A percentile compares a stretch with the other conserved stretches of the same genome.
Evolutionary conservation across 805 yeast species (phyloP).

Genomic region (Lachancea sp.): DNA sequence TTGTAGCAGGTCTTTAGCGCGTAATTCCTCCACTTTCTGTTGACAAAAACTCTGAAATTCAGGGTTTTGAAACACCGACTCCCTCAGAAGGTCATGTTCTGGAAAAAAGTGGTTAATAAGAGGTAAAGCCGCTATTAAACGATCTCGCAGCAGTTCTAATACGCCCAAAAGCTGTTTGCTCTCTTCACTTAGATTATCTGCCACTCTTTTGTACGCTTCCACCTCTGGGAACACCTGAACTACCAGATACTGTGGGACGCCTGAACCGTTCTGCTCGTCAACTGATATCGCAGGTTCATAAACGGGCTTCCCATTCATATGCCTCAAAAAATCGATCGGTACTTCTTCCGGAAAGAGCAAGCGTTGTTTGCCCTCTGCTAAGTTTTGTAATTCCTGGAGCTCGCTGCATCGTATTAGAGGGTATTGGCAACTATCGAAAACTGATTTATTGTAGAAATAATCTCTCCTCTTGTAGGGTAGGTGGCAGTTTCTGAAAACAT

Average conservation of each 20-base stretch:
- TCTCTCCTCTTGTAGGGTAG: constrained; percentile 27
- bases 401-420: constrained; percentile 2
- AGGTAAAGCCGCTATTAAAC: constrained; percentile 25
- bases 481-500: constrained; percentile 29
- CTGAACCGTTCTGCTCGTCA: constrained; percentile 23
- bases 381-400: constrained; percentile 2
- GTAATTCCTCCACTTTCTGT: constrained; percentile 9
- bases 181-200: constrained; percentile 11
- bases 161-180: constrained; percentile 19
- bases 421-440: constrained; percentile 11
- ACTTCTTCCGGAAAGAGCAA: constrained; percentile 16
- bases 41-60: constrained; percentile 24
- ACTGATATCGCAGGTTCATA: constrained; percentile 12
- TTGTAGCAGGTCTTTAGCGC: constrained; percentile 4
- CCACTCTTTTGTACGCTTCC: constrained; percentile 19
- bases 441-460: constrained; percentile 17
- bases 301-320: constrained; percentile 16
- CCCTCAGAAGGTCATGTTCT: constrained; percentile 26
- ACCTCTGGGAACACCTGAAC: constrained; percentile 30
- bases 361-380: constrained; percentile 8
- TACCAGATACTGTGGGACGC: constrained; percentile 14
- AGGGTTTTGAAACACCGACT: constrained; percentile 19
- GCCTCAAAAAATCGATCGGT: constrained; percentile 22
- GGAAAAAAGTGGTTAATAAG: constrained; percentile 27
- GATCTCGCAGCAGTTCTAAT: constrained; percentile 21